phyloP scores from a whole-genome alignment of 2,329 filamentous ascomycete species.

The Xylaria arbuscula region DNA sequence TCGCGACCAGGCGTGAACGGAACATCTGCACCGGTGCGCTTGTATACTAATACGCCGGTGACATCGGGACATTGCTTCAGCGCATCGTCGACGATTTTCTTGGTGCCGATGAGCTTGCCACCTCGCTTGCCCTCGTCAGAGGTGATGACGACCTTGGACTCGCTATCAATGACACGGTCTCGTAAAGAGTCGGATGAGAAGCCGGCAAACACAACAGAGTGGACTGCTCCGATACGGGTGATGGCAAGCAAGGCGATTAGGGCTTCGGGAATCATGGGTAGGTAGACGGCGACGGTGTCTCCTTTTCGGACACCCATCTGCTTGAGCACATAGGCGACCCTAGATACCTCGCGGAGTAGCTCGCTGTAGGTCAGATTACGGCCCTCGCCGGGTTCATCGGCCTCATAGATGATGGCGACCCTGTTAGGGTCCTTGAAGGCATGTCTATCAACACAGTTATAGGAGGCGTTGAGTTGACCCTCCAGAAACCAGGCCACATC shows the following conservation, averaged over 20 bases:
- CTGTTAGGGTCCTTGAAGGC: slow-evolving; percentile 94
- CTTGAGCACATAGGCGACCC: slow-evolving; percentile 87
- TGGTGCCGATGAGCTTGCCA: slow-evolving; percentile 96
- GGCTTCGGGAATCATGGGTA: slow-evolving; percentile 99
- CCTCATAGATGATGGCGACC: slow-evolving; percentile 98
- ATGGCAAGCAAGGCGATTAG: slow-evolving; percentile 91
- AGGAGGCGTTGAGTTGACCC: slow-evolving; percentile 92
- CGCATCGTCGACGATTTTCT: slow-evolving; percentile 99
- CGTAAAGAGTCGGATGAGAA: slow-evolving; percentile 97
- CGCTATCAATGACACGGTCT: slow-evolving; percentile 91
- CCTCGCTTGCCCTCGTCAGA: slow-evolving; percentile 98
- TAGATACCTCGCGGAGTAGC: slow-evolving; percentile 91
- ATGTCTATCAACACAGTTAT: slow-evolving; percentile 97
- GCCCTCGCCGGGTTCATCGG: slow-evolving; percentile 87
- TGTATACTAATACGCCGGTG: slow-evolving; percentile 86
- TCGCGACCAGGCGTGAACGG: slow-evolving; percentile 91
- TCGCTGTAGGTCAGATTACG: slow-evolving; percentile 93
- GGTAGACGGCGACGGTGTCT: slow-evolving; percentile 95
- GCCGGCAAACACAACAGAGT: slow-evolving; percentile 97
- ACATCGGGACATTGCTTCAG: slow-evolving; percentile 95
- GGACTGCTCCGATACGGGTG: slow-evolving; percentile 90
- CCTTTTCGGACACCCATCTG: slow-evolving; percentile 97
- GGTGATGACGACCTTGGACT: slow-evolving; percentile 94
- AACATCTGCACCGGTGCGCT: slow-evolving; percentile 92
- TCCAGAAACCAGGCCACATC: slow-evolving; percentile 96